Evolutionary conservation across 768 basidiomycete genomes (phyloP).

Genomic region (Xerocomus potaroensis): DNA sequence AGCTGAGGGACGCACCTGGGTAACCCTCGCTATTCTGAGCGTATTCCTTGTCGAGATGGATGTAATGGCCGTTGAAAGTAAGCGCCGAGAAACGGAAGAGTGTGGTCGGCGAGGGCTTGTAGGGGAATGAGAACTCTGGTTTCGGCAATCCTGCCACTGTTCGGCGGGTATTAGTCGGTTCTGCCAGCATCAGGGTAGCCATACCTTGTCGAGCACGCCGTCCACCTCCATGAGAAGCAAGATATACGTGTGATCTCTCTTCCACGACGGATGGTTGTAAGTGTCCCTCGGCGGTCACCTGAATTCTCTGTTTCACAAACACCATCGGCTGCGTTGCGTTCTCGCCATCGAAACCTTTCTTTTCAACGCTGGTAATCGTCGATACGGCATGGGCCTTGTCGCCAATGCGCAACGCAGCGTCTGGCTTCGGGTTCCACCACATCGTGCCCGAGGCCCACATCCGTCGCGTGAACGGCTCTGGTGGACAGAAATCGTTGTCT

Average conservation of each 20-base stretch:
- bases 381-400: constrained; percentile 45
- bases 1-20: constrained; percentile 41
- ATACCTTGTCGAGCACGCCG: constrained; percentile 44
- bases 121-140: constrained; percentile 59
- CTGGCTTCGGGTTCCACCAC: constrained; percentile 44
- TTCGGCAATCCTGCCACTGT: constrained; percentile 50
- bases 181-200: neutral
- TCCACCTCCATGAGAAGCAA: constrained; percentile 30
- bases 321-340: constrained; percentile 58
- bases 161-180: neutral
- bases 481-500: constrained; percentile 67
- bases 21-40: constrained; percentile 67
- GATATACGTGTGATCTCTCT: constrained; percentile 67
- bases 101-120: constrained; percentile 63
- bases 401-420: constrained; percentile 49
- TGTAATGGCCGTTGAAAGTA: constrained; percentile 81
- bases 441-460: constrained; percentile 81
- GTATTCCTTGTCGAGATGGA: constrained; percentile 78
- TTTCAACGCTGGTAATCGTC: constrained; percentile 47
- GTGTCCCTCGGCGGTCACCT: constrained; percentile 43
- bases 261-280: constrained; percentile 50
- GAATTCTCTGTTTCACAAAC: constrained; percentile 65
- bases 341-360: constrained; percentile 55
- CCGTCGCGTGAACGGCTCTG: constrained; percentile 66
- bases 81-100: constrained; percentile 85